Base-by-base conservation (phyloP, 2,329 filamentous ascomycete species). In the Dichotomopilus funicola region DNA sequence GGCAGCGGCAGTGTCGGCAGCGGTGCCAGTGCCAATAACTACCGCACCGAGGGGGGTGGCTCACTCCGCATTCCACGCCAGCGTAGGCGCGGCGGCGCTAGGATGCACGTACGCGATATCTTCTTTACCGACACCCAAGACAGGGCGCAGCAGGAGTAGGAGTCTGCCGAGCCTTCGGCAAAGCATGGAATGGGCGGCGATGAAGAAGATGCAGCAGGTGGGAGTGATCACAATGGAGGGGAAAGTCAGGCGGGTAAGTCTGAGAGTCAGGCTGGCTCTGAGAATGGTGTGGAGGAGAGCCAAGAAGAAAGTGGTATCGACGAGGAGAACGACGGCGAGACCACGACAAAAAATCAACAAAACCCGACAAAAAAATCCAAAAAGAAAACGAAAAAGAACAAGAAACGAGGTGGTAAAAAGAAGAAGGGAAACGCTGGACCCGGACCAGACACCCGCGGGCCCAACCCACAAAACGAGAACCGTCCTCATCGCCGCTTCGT, bases 41-140 rank as follows among this genome's bases (percentile, higher is more conserved):
- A 66, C 19, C 63, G 67, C 35, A 56, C 62, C 41, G 59, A 63
- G 33, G 64, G 63, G 9, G 70, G 68, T n/a, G 69, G 68, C 27
- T 72, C 71, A 4, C 62, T 72, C 35, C 65, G 65, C 8, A 55
- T 71, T 6, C 37, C 37, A 10, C 40, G 51, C 7, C 33, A 57
- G 3, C 52, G 58, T 6, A 42, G 5, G 6, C 11, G 13, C 40
- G 40, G 40, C 40, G 40, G 40, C 40, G 12, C 11, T 7, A 10
- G 34, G 41, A 41, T 36, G 38, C 33, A 46, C 12, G 46, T 57
- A 51, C 44, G 42, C 42, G 51, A 47, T 31, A 2, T 50, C 2
- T 53, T 53, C 44, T 31, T 9, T 27, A 40, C 8, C 37, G 11
- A 12, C 6, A 42, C 49, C 42, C 11, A 41, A 13, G 40, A 51